Evolutionary conservation across 1,284 basidiomycete genomes (phyloP).

Genomic region (Flammula alnicola): DNA sequence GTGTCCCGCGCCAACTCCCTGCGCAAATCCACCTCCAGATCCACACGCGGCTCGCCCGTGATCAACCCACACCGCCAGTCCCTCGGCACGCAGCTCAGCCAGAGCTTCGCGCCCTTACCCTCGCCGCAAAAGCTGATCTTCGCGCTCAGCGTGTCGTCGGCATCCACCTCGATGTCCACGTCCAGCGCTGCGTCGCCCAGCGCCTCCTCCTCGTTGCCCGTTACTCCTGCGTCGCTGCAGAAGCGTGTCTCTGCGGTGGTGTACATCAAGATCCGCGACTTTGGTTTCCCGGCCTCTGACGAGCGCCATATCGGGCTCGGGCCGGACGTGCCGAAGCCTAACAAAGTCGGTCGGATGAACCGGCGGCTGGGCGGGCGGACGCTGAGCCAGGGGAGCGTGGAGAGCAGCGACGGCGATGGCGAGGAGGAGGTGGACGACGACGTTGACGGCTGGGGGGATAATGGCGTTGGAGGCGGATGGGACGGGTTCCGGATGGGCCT

Average conservation of each 20-base stretch:
- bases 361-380: conserved; percentile 37
- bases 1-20: conserved; percentile 34
- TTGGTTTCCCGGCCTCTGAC: conserved; percentile 56
- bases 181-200: conserved; percentile 8
- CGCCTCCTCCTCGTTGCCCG: conserved; percentile 5
- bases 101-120: conserved; percentile 22
- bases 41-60: conserved; percentile 17
- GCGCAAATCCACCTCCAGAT: conserved; percentile 16
- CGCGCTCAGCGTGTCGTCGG: conserved; percentile 11
- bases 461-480: conserved; percentile 40
- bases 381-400: conserved; percentile 28
- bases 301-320: conserved; percentile 59
- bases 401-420: conserved; percentile 29
- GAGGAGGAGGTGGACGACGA: conserved; percentile 28
- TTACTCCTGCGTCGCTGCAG: conserved; percentile 13
- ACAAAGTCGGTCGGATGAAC: conserved; percentile 44
- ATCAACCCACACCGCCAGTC: conserved; percentile 20
- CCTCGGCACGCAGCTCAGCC: conserved; percentile 23
- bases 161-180: conserved; percentile 1
- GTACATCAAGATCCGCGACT: conserved; percentile 65
- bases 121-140: conserved; percentile 21
- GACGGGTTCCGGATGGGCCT: conserved; percentile 48
- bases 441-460: conserved; percentile 12
- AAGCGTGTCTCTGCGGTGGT: conserved; percentile 3
- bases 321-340: conserved; percentile 54